Evolutionary conservation across 805 yeast species (phyloP).

Genomic region (Kazachstania kunashirensis): DNA sequence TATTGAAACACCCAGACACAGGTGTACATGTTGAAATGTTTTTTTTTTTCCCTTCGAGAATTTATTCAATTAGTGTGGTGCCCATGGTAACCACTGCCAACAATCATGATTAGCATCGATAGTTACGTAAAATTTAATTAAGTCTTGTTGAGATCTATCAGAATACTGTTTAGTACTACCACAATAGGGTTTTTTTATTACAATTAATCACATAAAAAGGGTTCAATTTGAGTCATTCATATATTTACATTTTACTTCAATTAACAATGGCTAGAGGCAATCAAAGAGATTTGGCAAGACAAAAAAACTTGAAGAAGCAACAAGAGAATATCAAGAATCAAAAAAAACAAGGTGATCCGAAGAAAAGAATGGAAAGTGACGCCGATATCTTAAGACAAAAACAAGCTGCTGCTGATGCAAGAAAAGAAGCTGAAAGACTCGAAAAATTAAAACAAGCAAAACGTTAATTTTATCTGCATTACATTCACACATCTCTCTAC

Average conservation of each 20-base stretch:
- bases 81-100: too few species aligned
- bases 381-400: conserved; percentile 86
- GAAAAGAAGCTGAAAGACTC: conserved; percentile 27
- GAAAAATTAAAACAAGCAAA: conserved; percentile 15
- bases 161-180: too few species aligned
- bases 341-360: conserved; percentile 76
- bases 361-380: conserved; percentile 75
- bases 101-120: too few species aligned
- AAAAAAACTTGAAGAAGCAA: conserved; percentile 74
- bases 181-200: too few species aligned
- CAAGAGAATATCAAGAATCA: conserved; percentile 46
- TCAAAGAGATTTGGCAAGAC: conserved; percentile 90
- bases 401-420: conserved; percentile 49
- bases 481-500: neutral
- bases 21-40: too few species aligned
- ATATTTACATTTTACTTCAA: too few species aligned
- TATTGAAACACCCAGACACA: too few species aligned
- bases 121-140: too few species aligned
- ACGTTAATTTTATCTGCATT: neutral
- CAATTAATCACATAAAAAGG: neutral
- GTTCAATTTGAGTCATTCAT: too few species aligned
- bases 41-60: too few species aligned
- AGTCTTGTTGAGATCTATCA: too few species aligned
- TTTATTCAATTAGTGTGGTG: too few species aligned
- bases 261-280: conserved; percentile 88